Conservation (phyloP, 139 green algal species). For the Micromonas pusilla region DNA sequence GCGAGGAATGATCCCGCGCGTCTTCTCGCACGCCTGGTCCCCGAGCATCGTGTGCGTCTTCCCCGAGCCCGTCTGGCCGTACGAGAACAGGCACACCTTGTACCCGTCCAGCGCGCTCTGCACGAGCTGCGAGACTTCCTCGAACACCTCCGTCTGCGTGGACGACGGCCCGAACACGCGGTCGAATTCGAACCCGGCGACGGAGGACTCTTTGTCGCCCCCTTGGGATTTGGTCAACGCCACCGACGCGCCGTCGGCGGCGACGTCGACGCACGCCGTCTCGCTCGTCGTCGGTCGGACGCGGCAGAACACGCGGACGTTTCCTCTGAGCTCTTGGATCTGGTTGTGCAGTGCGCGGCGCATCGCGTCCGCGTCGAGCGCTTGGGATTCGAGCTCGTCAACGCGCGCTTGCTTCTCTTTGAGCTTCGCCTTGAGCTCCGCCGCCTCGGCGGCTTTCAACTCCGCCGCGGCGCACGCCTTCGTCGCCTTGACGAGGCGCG, state of each 20-base stretch:
- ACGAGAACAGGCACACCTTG: slow-evolving; percentile 94
- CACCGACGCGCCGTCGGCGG: background rate
- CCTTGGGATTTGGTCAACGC: background rate
- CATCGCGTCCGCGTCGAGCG: slow-evolving; percentile 12
- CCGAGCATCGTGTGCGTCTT: slow-evolving; percentile 97
- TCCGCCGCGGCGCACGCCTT: background rate
- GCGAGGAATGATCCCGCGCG: slow-evolving; percentile 73
- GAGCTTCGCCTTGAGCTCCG: background rate
- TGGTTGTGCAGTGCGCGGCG: slow-evolving; percentile 78
- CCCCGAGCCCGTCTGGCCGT: slow-evolving; percentile 92
- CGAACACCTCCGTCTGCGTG: slow-evolving; percentile 64
- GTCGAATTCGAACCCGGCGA: slow-evolving; percentile 48
- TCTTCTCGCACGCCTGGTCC: slow-evolving; percentile 27
- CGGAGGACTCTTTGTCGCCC: background rate
- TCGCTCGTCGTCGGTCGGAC: slow-evolving; percentile 23
- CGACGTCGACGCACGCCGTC: background rate
- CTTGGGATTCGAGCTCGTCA: slow-evolving; percentile 6
- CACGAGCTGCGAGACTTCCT: slow-evolving; percentile 84
- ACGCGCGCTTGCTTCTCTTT: background rate
- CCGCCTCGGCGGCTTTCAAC: background rate
- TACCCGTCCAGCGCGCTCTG: slow-evolving; percentile 93
- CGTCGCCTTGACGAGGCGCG: background rate
- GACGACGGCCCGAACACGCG: slow-evolving; percentile 73
- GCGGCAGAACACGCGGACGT: slow-evolving; percentile 41
- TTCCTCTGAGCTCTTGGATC: slow-evolving; percentile 38